A percentile compares a stretch with the other conserved stretches of the same genome.
Evolutionary conservation across 192 early-diverging fungal species (phyloP).

Genomic region (Coemansia sp.): DNA sequence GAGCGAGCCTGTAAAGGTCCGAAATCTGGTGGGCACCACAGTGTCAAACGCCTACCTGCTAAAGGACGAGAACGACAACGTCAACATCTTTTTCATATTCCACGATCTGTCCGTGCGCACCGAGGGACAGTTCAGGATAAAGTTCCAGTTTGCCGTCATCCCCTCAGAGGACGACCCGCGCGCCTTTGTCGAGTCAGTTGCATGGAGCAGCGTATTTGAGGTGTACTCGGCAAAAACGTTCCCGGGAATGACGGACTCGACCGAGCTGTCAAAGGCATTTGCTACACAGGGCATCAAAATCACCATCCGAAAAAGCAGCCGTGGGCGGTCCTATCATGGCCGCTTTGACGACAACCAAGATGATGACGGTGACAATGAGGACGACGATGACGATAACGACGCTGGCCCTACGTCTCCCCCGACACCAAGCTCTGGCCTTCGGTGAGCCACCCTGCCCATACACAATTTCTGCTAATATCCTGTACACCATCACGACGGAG

Average conservation of each 20-base stretch:
- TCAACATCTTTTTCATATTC: conserved; percentile 78
- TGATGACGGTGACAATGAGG: conserved; percentile 27
- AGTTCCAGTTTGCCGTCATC: conserved; percentile 66
- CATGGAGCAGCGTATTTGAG: conserved; percentile 58
- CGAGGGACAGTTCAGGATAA: conserved; percentile 70
- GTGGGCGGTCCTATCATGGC: conserved; percentile 32
- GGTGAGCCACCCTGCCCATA: not conserved
- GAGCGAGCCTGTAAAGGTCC: conserved; percentile 53
- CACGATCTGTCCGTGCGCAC: conserved; percentile 76
- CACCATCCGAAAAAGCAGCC: conserved; percentile 64
- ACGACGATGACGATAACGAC: conserved; percentile 28
- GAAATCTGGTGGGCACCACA: conserved; percentile 71
- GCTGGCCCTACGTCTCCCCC: conserved; percentile 4
- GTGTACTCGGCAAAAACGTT: conserved; percentile 77
- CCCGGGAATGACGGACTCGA: conserved; percentile 82
- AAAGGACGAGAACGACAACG: conserved; percentile 61
- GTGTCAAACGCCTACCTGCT: conserved; percentile 68
- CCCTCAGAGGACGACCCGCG: conserved; percentile 57
- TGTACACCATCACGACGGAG: not conserved
- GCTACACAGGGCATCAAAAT: conserved; percentile 78
- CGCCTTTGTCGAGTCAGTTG: conserved; percentile 43
- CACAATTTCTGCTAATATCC: not conserved
- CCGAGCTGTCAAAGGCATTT: conserved; percentile 69
- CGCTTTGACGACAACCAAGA: conserved; percentile 30
- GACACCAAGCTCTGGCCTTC: not conserved